These are phyloP conservation scores for Rhizophagus sp. DNA, from an alignment of 192 early-diverging fungal genomes.

Conservation along the genomic window DNA sequence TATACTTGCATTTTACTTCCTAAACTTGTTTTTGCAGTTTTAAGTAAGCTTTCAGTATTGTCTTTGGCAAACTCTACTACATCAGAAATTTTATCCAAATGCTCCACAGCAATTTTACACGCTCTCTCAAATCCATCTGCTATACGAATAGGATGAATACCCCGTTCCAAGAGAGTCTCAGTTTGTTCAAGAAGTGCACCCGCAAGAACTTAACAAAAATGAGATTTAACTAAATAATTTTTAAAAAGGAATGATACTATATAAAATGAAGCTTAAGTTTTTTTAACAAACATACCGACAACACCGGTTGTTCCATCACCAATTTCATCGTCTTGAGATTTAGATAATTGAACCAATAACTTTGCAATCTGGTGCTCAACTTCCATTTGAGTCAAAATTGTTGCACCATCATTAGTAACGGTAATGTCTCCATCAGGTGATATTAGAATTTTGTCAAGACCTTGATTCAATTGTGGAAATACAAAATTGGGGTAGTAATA, in stretches of 20 bases:
- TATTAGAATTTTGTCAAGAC: conserved; percentile 99
- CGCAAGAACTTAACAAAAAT: conserved; percentile 75
- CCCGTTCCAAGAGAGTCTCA: conserved; percentile 90
- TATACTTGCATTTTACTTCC: conserved; percentile 95
- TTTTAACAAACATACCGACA: conserved; percentile 65
- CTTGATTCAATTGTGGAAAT: conserved; percentile 37
- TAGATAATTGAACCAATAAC: conserved; percentile 94
- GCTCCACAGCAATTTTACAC: conserved; percentile 89
- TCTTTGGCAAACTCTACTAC: conserved; percentile 81
- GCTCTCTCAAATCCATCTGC: conserved; percentile 98
- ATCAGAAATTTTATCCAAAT: conserved; percentile 92
- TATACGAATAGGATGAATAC: conserved; percentile 99
- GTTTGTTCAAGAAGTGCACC: conserved; percentile 97
- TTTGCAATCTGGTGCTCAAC: conserved; percentile 99
- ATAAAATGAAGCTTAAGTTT: neutral
- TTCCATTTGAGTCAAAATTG: conserved; percentile 96
- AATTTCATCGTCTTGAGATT: conserved; percentile 99
- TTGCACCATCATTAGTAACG: conserved; percentile 99
- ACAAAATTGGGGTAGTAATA: neutral
- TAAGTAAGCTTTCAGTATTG: conserved; percentile 82
- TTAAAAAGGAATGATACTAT: neutral
- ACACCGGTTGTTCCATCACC: conserved; percentile 99
- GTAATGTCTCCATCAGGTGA: conserved; percentile 99
- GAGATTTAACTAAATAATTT: neutral
- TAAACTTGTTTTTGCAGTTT: conserved; percentile 95